These are phyloP conservation scores for Rhytidhysteron rufulum DNA, from an alignment of 2,329 filamentous ascomycete genomes.

Conservation along the genomic window DNA sequence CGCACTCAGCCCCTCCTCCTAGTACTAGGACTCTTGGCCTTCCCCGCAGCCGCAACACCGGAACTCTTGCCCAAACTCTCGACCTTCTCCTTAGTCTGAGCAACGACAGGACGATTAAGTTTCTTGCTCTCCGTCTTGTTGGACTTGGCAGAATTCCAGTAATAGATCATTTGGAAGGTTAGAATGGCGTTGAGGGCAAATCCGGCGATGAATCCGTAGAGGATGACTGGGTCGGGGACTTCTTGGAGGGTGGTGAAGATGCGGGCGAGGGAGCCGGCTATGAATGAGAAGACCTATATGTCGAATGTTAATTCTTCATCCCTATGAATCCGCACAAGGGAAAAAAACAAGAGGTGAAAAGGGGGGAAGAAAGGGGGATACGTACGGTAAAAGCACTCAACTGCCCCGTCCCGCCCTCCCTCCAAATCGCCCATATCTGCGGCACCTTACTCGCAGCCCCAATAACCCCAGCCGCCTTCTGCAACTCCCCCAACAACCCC, in stretches of 20 bases:
- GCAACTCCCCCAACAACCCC: constrained; percentile 67
- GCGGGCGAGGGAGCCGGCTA: constrained; percentile 83
- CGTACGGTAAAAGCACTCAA: constrained; percentile 92
- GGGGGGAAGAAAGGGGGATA: constrained; percentile 24
- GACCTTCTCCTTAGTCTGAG: constrained; percentile 26
- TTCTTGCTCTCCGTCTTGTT: constrained; percentile 33
- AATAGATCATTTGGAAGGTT: constrained; percentile 87
- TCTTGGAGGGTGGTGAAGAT: constrained; percentile 98
- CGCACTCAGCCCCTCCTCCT: constrained; percentile 47
- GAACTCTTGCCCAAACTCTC: constrained; percentile 30
- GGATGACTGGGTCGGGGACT: constrained; percentile 92
- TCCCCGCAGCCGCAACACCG: constrained; percentile 37
- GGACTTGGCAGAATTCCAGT: constrained; percentile 67
- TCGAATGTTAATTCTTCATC: neutral
- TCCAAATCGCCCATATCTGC: constrained; percentile 84
- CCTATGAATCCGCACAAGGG: neutral
- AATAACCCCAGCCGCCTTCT: constrained; percentile 78
- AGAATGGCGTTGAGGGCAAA: constrained; percentile 87
- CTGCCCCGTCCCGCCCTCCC: constrained; percentile 86
- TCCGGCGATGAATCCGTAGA: constrained; percentile 90
- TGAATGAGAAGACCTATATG: constrained; percentile 91
- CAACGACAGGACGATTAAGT: constrained; percentile 34
- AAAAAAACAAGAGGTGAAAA: neutral
- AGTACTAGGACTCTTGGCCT: constrained; percentile 52
- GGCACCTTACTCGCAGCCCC: constrained; percentile 89